Conservation (phyloP, 2,329 filamentous ascomycete species). For the Magnaporthiopsis poae region DNA sequence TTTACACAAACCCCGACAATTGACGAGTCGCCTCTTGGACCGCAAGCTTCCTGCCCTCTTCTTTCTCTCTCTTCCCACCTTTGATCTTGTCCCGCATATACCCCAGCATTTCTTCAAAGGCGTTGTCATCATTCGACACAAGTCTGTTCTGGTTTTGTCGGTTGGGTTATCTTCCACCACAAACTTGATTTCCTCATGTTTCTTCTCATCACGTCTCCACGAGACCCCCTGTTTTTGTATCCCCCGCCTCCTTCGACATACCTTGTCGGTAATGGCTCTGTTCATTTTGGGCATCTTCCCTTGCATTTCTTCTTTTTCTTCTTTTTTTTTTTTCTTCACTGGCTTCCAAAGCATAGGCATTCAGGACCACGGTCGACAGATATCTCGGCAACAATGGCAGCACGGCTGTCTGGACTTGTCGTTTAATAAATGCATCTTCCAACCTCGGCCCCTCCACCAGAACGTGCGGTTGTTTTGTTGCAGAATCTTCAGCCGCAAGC, state of each 20-base stretch:
- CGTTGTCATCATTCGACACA: not conserved
- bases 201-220: not conserved
- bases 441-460: not conserved
- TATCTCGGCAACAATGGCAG: too few relatives aligned
- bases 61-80: not conserved
- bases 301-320: too few relatives aligned
- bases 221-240: not conserved
- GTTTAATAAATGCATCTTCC: not conserved
- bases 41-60: not conserved
- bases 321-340: too few relatives aligned
- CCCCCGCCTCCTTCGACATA: too few relatives aligned
- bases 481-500: not conserved
- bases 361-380: too few relatives aligned
- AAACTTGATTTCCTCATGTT: not conserved
- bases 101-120: slow-evolving; percentile 1
- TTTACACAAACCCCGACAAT: not conserved
- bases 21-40: not conserved
- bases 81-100: not conserved
- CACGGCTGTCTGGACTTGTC: not conserved
- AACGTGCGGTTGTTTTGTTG: not conserved
- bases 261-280: too few relatives aligned
- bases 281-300: too few relatives aligned
- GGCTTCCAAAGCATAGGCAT: too few relatives aligned
- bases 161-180: not conserved
- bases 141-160: not conserved